These are phyloP conservation scores for Hypericum perforatum DNA, from an alignment of 345 rosid species.

Conservation along the genomic window DNA sequence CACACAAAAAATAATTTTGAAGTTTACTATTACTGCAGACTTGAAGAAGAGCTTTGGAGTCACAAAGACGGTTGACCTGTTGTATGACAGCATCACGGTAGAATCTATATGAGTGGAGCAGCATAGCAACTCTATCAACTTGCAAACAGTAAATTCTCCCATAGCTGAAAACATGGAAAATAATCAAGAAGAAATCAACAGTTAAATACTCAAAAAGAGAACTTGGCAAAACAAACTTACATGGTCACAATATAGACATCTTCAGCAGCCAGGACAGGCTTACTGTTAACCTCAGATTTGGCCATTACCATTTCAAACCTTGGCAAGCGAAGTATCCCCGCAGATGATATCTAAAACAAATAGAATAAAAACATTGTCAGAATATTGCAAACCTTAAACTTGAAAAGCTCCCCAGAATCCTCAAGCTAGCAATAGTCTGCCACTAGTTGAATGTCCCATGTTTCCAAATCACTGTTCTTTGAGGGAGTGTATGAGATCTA, in stretches of 20 bases:
- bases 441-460: no score
- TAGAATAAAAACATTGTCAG: slow-evolving; percentile 19
- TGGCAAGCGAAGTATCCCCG: slow-evolving; percentile 82
- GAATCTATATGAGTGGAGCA: slow-evolving; percentile 77
- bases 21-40: no score
- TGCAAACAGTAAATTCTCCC: slow-evolving; percentile 98
- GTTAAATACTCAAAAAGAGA: slow-evolving; percentile 1
- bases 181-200: neutral
- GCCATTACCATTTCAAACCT: slow-evolving; percentile 95
- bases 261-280: slow-evolving; percentile 85
- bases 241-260: slow-evolving; percentile 76
- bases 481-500: no score
- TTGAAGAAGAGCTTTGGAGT: neutral
- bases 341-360: slow-evolving; percentile 74
- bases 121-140: slow-evolving; percentile 95
- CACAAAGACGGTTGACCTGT: slow-evolving; percentile 42
- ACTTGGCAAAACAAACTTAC: slow-evolving; percentile 33
- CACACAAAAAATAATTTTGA: no score
- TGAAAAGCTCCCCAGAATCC: no score
- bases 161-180: slow-evolving; percentile 49
- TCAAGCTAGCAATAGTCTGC: no score
- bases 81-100: slow-evolving; percentile 93
- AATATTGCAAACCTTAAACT: neutral
- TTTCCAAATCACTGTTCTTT: no score
- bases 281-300: slow-evolving; percentile 66